Percentiles rank a stretch among this genome's conserved stretches.
Evolutionary conservation across 2,329 filamentous ascomycete genomes (phyloP).

Genomic region (Fusarium musae): DNA sequence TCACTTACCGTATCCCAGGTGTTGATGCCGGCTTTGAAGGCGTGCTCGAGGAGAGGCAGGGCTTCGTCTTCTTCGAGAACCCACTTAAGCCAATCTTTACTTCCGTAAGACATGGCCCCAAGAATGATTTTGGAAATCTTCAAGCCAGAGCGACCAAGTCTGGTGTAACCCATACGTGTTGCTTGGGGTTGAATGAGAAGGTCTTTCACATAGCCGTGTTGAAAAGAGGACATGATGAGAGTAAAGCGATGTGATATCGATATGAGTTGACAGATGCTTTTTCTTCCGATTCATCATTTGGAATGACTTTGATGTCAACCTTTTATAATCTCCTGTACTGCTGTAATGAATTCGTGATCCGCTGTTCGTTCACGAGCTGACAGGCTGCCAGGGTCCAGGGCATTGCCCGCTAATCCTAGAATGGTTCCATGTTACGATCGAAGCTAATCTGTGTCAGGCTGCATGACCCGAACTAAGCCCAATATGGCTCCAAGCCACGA

Average conservation of each 20-base stretch:
- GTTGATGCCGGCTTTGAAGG: neutral
- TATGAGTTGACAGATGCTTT: too few relatives aligned
- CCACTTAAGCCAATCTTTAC: neutral
- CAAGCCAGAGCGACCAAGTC: neutral
- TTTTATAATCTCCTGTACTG: accelerated
- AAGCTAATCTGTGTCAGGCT: neutral
- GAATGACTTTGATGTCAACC: too few relatives aligned
- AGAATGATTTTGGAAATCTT: neutral
- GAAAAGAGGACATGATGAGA: neutral
- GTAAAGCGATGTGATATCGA: neutral
- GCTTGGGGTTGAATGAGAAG: neutral
- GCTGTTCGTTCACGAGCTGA: accelerated
- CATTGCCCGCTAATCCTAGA: neutral
- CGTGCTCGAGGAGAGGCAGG: neutral
- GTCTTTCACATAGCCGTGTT: neutral
- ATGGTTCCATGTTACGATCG: neutral
- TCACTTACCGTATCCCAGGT: neutral
- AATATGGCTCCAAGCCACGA: neutral
- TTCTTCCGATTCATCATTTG: too few relatives aligned
- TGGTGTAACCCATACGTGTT: neutral
- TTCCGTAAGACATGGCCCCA: neutral
- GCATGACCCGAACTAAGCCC: neutral
- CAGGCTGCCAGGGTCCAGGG: accelerated
- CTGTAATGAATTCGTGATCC: neutral
- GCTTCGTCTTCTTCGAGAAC: neutral